Conservation (phyloP, 2,329 filamentous ascomycete species). For the Achaetomium macrosporum region DNA sequence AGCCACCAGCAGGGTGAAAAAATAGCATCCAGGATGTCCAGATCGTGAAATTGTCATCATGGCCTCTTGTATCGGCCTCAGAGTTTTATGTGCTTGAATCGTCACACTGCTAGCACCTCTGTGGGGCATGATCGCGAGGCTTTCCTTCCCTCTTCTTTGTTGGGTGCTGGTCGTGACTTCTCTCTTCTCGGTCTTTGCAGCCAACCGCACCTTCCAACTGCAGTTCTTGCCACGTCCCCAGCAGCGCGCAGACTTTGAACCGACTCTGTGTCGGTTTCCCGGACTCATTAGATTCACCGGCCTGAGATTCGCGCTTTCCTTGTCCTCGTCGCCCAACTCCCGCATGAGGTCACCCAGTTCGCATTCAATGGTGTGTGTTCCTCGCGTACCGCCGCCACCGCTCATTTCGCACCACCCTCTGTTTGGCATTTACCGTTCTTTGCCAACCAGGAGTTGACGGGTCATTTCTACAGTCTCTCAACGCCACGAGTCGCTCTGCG, state of each 20-base stretch:
- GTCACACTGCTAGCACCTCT: background rate
- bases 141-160: background rate
- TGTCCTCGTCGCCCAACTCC: no score
- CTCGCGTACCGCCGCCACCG: background rate
- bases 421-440: background rate
- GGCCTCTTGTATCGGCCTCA: background rate
- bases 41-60: no score
- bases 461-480: slow-evolving; percentile 10
- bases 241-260: background rate
- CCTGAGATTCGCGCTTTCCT: no score
- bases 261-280: no score
- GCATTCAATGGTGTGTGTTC: background rate
- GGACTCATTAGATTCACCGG: no score
- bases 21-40: no score
- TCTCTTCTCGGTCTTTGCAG: background rate
- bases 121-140: background rate
- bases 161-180: background rate
- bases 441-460: background rate
- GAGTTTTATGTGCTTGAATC: background rate
- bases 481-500: slow-evolving; percentile 10
- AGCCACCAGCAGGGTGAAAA: no score
- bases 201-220: background rate
- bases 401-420: background rate
- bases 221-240: background rate
- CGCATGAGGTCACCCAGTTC: no score